A percentile compares a stretch with the other conserved stretches of the same genome.
Conservation (phyloP, 176 grass and related monocot genomes). For the sorghum (Sorghum bicolor) region DNA sequence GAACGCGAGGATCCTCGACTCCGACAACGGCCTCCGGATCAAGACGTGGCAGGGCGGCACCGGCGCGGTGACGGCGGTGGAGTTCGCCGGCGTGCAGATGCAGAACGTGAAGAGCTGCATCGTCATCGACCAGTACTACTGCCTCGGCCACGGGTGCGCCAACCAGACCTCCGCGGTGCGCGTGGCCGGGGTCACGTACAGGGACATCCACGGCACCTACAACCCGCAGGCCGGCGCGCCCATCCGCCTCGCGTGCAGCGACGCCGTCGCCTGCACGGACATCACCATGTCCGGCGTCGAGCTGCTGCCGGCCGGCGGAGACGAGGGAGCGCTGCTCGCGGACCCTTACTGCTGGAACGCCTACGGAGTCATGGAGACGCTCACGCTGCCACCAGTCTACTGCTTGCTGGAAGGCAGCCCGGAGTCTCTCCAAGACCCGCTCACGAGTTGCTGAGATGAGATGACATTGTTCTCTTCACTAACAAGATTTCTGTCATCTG, state of each 20-base stretch:
- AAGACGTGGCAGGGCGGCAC: conserved; percentile 93
- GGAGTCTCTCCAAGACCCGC: conserved; percentile 58
- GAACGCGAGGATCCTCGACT: conserved; percentile 46
- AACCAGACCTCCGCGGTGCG: conserved; percentile 67
- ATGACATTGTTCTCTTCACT: background rate
- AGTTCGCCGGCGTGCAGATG: conserved; percentile 56
- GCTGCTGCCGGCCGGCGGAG: conserved; percentile 46
- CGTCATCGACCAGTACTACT: conserved; percentile 89
- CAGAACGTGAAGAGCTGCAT: conserved; percentile 79
- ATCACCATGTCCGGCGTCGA: conserved; percentile 77
- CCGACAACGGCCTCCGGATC: conserved; percentile 77
- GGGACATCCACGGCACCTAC: conserved; percentile 66
- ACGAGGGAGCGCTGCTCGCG: background rate
- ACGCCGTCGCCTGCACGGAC: conserved; percentile 54
- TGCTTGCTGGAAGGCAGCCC: conserved; percentile 74
- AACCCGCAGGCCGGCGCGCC: conserved; percentile 35
- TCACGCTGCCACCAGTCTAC: conserved; percentile 56
- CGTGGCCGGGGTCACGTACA: conserved; percentile 54
- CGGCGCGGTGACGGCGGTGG: conserved; percentile 46
- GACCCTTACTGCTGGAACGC: conserved; percentile 80
- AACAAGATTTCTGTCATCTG: background rate
- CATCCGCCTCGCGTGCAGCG: conserved; percentile 75
- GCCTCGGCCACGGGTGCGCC: conserved; percentile 49
- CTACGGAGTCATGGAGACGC: conserved; percentile 53
- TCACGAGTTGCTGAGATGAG: conserved; percentile 37